Evolutionary conservation across 169 alveolate genomes (phyloP), one percentile per base, ranked within the genome.

Genomic region (Eimeria mitis): DNA sequence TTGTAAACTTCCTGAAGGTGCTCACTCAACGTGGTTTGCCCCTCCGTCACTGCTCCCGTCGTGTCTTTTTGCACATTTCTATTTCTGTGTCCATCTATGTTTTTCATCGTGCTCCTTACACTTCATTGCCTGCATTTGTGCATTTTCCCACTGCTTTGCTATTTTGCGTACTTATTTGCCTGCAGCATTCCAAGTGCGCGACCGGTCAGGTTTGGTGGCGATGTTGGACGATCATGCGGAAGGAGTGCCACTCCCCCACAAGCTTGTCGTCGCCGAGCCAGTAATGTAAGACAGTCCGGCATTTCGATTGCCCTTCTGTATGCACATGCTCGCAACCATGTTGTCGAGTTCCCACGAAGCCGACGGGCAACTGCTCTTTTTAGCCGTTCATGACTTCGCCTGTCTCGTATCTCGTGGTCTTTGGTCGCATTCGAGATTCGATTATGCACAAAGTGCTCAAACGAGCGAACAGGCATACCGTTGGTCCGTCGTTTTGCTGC

Each of bases 101-200:
- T 13, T 16, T 71, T 34, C 3, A 23, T 61, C 71, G 37, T 16
- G 19, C 13, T 31, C 3, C 16, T 71, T 40, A 28, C 52, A 37
- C 54, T 71, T 71, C 31, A 28, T 71, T 71, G 14, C 31, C 49
- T 8, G 8, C 21, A 49, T n/a, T 34, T 7, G 78, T 13, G 49
- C 13, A 68, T 0, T 16, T 16, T 54, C 11, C 23, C 65, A 78
- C 23, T 0, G 3, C 11, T 4, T 37, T 83, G 31, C 8, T 75
- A 14, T 19, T 13, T 28, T 13, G 71, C 28, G 71, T 56, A 19
- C 31, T 83, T 61, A 37, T 54, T 40, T 28, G 47, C 25, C 89
- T 25, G 89, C 92, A 85, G 92, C 61, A 42, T 85, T 61, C 61
- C 75, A 63, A 23, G 92, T 61, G 56, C 44, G 81, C 47, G 92